A percentile compares a stretch with the other conserved stretches of the same genome.
Evolutionary conservation across 805 yeast species (phyloP).

Genomic region (Candida xiaguanensis): DNA sequence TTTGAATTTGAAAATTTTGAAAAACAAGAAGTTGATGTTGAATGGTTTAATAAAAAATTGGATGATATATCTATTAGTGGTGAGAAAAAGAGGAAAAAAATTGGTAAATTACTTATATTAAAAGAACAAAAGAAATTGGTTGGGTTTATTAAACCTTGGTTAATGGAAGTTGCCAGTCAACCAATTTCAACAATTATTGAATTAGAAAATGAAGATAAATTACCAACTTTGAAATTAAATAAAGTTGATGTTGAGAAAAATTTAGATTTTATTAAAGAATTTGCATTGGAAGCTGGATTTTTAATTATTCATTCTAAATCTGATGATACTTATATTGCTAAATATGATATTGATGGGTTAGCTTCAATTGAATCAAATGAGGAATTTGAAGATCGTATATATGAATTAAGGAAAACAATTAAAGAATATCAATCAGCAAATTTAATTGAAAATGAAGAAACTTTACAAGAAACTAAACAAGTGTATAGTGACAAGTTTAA

Average conservation of each 20-base stretch:
- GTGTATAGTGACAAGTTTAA: conserved; percentile 72
- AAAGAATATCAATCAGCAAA: conserved; percentile 65
- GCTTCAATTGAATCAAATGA: conserved; percentile 65
- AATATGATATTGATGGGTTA: conserved; percentile 70
- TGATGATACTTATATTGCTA: conserved; percentile 52
- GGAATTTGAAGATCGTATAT: conserved; percentile 52
- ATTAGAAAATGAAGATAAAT: conserved; percentile 25
- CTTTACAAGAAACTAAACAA: conserved; percentile 46
- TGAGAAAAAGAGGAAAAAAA: conserved; percentile 60
- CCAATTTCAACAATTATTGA: conserved; percentile 31
- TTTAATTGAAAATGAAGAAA: conserved; percentile 56
- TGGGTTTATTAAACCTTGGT: conserved; percentile 53
- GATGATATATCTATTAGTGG: conserved; percentile 75
- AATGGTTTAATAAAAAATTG: conserved; percentile 85
- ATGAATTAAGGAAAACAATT: conserved; percentile 49
- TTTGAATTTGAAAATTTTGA: conserved; percentile 89
- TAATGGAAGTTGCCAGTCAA: conserved; percentile 29
- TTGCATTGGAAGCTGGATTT: conserved; percentile 66
- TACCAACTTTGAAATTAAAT: conserved; percentile 38
- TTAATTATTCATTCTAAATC: conserved; percentile 62
- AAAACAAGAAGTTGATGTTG: conserved; percentile 75
- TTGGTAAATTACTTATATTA: conserved; percentile 60
- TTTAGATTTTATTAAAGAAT: conserved; percentile 56
- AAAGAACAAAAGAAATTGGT: conserved; percentile 76
- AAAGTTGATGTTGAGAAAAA: conserved; percentile 44